phyloP scores from a whole-genome alignment of 306 rosid species.

The Canavalia gladiata region DNA sequence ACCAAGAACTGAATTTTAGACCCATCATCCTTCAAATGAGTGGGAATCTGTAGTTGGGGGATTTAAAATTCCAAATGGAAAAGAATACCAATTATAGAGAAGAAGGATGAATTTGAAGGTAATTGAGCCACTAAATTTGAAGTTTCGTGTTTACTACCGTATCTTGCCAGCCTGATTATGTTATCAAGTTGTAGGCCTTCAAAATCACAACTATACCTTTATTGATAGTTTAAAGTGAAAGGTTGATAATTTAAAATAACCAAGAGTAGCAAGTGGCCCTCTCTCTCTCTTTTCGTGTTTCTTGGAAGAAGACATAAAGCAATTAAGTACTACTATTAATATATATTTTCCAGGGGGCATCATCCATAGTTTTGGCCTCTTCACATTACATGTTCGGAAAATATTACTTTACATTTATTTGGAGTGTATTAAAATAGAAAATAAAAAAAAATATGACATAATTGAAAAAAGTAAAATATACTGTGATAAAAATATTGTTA shows the following conservation, averaged over 20 bases:
- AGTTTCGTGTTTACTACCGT: slow-evolving; percentile 38
- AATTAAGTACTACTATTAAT: neutral
- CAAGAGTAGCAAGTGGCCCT: slow-evolving; percentile 38
- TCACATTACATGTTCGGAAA: neutral
- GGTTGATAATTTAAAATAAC: slow-evolving; percentile 25
- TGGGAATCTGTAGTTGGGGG: slow-evolving; percentile 22
- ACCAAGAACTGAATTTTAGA: neutral
- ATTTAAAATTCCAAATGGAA: slow-evolving; percentile 1
- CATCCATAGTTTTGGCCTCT: neutral
- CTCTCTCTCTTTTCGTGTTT: slow-evolving; percentile 32
- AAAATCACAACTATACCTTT: slow-evolving; percentile 16
- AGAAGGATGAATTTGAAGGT: slow-evolving; percentile 14
- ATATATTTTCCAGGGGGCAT: neutral
- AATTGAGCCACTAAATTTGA: neutral
- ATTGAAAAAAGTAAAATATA: too few relatives aligned
- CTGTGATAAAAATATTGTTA: too few relatives aligned
- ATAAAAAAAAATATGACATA: too few relatives aligned
- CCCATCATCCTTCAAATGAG: neutral
- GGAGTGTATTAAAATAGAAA: too few relatives aligned
- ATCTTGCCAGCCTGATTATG: slow-evolving; percentile 41
- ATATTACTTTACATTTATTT: too few relatives aligned
- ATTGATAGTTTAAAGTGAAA: slow-evolving; percentile 6
- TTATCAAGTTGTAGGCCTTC: slow-evolving; percentile 5
- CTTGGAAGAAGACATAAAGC: slow-evolving; percentile 46
- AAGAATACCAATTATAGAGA: neutral